Percentiles rank a stretch among this genome's conserved stretches.
phyloP scores from a whole-genome alignment of 208 protist species.

The Porcisia hertigi region DNA sequence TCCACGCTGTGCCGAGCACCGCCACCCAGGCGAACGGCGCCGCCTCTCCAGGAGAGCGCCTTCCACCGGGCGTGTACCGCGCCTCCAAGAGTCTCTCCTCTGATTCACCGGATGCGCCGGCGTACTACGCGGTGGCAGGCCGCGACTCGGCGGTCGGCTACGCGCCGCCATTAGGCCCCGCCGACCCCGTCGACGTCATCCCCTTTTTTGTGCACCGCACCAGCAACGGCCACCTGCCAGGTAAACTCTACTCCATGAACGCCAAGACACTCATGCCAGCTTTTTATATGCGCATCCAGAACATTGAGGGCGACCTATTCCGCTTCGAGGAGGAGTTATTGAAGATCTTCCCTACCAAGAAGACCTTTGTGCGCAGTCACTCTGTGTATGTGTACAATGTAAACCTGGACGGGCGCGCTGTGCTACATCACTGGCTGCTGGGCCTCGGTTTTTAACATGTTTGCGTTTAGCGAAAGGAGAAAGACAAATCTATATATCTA shows the following conservation, averaged over 20 bases:
- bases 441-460: constrained; percentile 72
- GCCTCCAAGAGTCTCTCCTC: not conserved
- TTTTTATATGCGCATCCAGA: constrained; percentile 67
- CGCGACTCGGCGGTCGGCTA: constrained; percentile 68
- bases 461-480: too few relatives aligned
- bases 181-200: constrained; percentile 69
- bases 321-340: constrained; percentile 89
- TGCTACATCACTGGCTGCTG: constrained; percentile 88
- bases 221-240: constrained; percentile 75
- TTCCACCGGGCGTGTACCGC: constrained; percentile 31
- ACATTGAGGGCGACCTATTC: constrained; percentile 80
- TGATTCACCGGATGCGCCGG: constrained; percentile 2
- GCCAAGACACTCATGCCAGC: constrained; percentile 72
- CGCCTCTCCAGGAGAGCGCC: not conserved
- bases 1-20: constrained; percentile 19
- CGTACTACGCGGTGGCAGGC: constrained; percentile 50
- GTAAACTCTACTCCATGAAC: constrained; percentile 74
- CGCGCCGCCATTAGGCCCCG: constrained; percentile 76
- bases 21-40: not conserved
- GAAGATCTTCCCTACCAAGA: constrained; percentile 91
- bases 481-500: not conserved
- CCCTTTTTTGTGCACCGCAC: constrained; percentile 87
- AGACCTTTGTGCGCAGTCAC: constrained; percentile 79
- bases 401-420: constrained; percentile 61
- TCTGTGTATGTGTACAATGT: constrained; percentile 83